Percentiles rank a stretch among this genome's conserved stretches.
Conservation (phyloP, 1,284 basidiomycete genomes). For the Mycena sp. region DNA sequence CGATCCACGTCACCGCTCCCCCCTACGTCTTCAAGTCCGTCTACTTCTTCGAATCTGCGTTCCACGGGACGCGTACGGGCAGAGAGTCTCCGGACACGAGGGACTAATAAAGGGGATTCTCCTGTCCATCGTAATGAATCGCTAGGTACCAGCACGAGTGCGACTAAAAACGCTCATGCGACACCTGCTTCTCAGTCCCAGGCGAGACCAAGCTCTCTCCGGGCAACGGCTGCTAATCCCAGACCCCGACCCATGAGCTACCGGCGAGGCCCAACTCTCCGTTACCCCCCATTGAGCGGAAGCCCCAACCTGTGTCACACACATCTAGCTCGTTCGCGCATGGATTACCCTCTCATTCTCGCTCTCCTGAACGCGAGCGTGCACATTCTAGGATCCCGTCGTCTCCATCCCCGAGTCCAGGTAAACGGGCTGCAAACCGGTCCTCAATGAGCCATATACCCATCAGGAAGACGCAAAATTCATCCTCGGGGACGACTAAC, state of each 20-base stretch:
- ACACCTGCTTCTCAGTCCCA: constrained; percentile 1
- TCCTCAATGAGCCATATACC: constrained; percentile 54
- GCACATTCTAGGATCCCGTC: constrained; percentile 37
- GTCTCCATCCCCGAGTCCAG: constrained; percentile 36
- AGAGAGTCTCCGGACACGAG: constrained; percentile 33
- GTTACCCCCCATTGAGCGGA: constrained; percentile 21
- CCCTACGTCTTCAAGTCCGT: constrained; percentile 15
- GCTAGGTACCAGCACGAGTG: constrained; percentile 2
- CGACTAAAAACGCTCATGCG: constrained; percentile 7
- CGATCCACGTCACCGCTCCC: constrained; percentile 34
- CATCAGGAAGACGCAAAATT: constrained; percentile 44
- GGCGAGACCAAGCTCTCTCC: constrained; percentile 13
- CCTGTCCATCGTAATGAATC: constrained; percentile 24
- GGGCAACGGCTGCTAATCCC: not conserved
- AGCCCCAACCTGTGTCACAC: constrained; percentile 4
- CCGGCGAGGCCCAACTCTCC: constrained; percentile 31
- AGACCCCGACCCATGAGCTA: constrained; percentile 31
- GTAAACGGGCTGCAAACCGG: constrained; percentile 36
- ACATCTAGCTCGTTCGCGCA: constrained; percentile 3
- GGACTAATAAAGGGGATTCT: constrained; percentile 30
- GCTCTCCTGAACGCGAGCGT: constrained; percentile 50
- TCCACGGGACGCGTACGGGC: constrained; percentile 33
- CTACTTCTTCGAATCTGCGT: constrained; percentile 28
- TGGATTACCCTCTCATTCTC: constrained; percentile 36
- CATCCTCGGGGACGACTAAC: not conserved